Percentiles rank a stretch among this genome's conserved stretches.
phyloP scores from a whole-genome alignment of 306 rosid genomes.

The Cucurbita maxima region DNA sequence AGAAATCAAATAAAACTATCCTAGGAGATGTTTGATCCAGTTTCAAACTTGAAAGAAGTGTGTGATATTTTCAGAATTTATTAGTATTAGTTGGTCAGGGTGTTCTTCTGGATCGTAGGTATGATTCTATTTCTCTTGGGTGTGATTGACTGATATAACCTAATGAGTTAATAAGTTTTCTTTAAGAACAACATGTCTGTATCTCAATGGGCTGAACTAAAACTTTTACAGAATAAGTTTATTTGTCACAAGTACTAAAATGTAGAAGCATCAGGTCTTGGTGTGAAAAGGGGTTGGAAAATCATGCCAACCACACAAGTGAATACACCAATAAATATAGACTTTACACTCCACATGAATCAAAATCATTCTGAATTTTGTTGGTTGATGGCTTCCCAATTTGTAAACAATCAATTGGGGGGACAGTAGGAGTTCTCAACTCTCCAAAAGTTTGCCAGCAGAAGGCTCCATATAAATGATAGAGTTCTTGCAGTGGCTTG shows the following conservation, averaged over 20 bases:
- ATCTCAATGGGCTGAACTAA: background rate
- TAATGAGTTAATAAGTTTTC: too few species aligned
- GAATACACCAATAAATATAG: conserved; percentile 19
- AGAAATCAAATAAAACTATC: background rate
- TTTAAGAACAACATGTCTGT: background rate
- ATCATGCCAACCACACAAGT: conserved; percentile 37
- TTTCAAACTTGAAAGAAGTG: background rate
- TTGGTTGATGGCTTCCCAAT: conserved; percentile 76
- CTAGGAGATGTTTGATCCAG: background rate
- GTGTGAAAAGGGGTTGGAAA: conserved; percentile 40
- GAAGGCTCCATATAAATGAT: conserved; percentile 65
- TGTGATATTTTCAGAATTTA: background rate
- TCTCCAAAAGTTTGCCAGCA: conserved; percentile 95
- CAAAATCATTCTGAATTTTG: conserved; percentile 57
- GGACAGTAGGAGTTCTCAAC: conserved; percentile 59
- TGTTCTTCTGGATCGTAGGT: background rate
- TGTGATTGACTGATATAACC: background rate
- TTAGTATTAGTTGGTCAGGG: background rate
- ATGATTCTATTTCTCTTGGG: background rate
- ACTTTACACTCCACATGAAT: conserved; percentile 33
- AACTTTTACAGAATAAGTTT: background rate
- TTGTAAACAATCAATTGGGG: conserved; percentile 72
- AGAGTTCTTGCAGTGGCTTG: conserved; percentile 59
- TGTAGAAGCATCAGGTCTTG: conserved; percentile 10
- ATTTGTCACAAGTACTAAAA: background rate